Conservation (phyloP, 352 stramenopile genomes). For the Phytophthora fragariae region DNA sequence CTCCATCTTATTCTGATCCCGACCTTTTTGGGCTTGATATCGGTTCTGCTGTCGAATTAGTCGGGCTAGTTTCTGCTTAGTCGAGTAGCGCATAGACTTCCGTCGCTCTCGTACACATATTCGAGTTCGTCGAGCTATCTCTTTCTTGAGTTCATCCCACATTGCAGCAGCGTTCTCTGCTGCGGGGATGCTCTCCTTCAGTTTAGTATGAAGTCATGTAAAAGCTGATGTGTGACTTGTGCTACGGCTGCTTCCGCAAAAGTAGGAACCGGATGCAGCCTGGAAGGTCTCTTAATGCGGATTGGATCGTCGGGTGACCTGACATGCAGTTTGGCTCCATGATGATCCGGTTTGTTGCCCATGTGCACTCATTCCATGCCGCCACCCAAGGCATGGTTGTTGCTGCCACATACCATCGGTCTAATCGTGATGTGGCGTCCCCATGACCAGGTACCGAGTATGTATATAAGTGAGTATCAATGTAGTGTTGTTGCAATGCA, state of each 20-base stretch:
- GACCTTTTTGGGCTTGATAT: not conserved
- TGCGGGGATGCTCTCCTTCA: not conserved
- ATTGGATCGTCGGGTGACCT: not conserved
- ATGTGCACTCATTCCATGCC: not conserved
- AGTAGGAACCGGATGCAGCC: not conserved
- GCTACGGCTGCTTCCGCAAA: not conserved
- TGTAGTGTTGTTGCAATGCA: not conserved
- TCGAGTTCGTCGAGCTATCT: not conserved
- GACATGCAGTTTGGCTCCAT: not conserved
- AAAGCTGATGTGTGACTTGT: not conserved
- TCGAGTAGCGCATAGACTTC: not conserved
- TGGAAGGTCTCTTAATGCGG: not conserved
- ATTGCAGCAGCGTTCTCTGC: not conserved
- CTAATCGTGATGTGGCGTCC: not conserved
- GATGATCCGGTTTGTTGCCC: not conserved
- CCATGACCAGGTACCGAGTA: not conserved
- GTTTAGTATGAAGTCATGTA: not conserved
- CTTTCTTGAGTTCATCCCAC: not conserved
- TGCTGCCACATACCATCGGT: not conserved
- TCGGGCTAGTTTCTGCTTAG: not conserved
- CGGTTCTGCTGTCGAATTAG: not conserved
- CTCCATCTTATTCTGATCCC: not conserved
- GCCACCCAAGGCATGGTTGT: not conserved
- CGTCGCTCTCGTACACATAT: not conserved
- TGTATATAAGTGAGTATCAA: not conserved